Base-by-base conservation (phyloP, 805 yeast genomes). In the Priceomyces fermenticarens region DNA sequence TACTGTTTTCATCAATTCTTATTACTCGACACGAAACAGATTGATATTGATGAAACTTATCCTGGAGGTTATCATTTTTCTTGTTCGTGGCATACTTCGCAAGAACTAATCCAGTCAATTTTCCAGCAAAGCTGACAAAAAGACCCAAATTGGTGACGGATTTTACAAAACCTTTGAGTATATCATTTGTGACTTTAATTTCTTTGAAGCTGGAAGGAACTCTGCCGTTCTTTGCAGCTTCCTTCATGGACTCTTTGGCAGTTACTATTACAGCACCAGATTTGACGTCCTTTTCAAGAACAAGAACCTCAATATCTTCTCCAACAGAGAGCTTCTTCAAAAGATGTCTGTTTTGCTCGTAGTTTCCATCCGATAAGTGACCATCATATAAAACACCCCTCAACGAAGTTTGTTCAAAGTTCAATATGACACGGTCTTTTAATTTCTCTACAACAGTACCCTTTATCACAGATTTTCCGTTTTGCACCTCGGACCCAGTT, bases 141-240 rank as follows among this genome's bases (percentile, higher is more conserved):
- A 88, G 70, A 48, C 98, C 98, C 57, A 75, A 74, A 34, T 73
- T 75, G n/a, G 95, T 86, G 13, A 84, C 78, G 13, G 89, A 82
- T 49, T 80, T 84, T 30, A 91, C 79, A 58, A 72, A 90, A 32
- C 98, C 99, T 42, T 77, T 74, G 39, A 87, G 62, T 23, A 67
- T 53, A 16, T 66, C 65, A 35, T 59, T 52, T 33, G 67, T 65
- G 10, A 71, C 64, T 14, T 54, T 54, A 35, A 89, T 69, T 31
- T 86, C 95, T 12, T 72, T 69, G 53, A 80, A 84, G 4, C 63
- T 50, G 3, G 70, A 48, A 30, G 97, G 97, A 10, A 90, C 60
- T 3, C 52, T 49, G 2, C 63, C 65, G 16, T 53, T 55, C 48
- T 75, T 67, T 11, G 89, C 86, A 42, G 82, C 89, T 13, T 73